Percentiles rank a stretch among this genome's conserved stretches.
These are phyloP conservation scores for Kentomonas sorsogonicus DNA, from an alignment of 208 protist genomes.

Conservation along the genomic window DNA sequence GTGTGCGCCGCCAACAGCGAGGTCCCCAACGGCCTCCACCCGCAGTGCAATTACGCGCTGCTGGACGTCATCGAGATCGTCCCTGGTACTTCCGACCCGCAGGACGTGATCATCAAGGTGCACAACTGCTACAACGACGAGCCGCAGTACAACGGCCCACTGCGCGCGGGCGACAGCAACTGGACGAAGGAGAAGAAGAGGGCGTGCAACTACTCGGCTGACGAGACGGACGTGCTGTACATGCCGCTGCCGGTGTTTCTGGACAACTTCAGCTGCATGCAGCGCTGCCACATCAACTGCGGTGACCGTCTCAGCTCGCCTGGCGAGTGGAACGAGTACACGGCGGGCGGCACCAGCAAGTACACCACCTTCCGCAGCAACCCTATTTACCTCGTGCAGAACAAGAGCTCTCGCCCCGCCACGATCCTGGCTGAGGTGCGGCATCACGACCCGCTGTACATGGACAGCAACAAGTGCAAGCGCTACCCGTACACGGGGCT, in stretches of 20 bases:
- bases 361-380: slow-evolving; percentile 85
- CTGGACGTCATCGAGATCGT: slow-evolving; percentile 53
- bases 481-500: slow-evolving; percentile 81
- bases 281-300: slow-evolving; percentile 83
- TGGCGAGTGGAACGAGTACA: slow-evolving; percentile 67
- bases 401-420: slow-evolving; percentile 56
- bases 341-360: slow-evolving; percentile 62
- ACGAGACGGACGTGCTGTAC: slow-evolving; percentile 45
- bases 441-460: slow-evolving; percentile 33
- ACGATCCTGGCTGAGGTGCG: slow-evolving; percentile 53
- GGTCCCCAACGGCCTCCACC: slow-evolving; percentile 56
- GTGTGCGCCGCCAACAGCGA: slow-evolving; percentile 55
- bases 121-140: slow-evolving; percentile 74
- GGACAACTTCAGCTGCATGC: slow-evolving; percentile 75
- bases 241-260: slow-evolving; percentile 69
- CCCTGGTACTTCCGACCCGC: slow-evolving; percentile 29
- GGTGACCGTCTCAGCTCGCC: slow-evolving; percentile 65
- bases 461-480: slow-evolving; percentile 50
- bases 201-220: slow-evolving; percentile 35
- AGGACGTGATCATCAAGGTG: slow-evolving; percentile 58
- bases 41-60: slow-evolving; percentile 70
- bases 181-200: slow-evolving; percentile 45
- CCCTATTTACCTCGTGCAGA: slow-evolving; percentile 81
- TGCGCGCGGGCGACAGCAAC: slow-evolving; percentile 31
- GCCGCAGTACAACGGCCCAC: slow-evolving; percentile 47